Percentiles rank a stretch among this genome's conserved stretches.
Evolutionary conservation across 1,284 basidiomycete species (phyloP).

Genomic region (Malassezia globosa): DNA sequence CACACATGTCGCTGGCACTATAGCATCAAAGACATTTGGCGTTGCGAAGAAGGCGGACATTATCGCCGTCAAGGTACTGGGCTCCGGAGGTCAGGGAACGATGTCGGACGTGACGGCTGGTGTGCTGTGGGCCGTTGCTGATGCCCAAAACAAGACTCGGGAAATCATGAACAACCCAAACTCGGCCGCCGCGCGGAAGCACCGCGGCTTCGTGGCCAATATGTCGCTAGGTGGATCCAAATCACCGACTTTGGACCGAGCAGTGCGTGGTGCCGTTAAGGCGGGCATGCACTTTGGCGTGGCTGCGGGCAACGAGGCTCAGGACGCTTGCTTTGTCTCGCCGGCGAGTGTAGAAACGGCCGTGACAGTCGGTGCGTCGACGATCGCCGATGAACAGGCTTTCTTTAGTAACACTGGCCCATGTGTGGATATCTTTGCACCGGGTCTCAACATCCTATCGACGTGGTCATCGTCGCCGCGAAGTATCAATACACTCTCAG

Average conservation of each 20-base stretch:
- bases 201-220: slow-evolving; percentile 93
- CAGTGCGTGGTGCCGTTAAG: slow-evolving; percentile 74
- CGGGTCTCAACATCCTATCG: slow-evolving; percentile 62
- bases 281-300: slow-evolving; percentile 72
- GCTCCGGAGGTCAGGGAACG: slow-evolving; percentile 77
- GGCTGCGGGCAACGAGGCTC: slow-evolving; percentile 62
- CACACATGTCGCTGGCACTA: slow-evolving; percentile 59
- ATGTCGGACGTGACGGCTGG: slow-evolving; percentile 81
- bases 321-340: slow-evolving; percentile 68
- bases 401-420: slow-evolving; percentile 59
- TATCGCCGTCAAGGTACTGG: slow-evolving; percentile 93
- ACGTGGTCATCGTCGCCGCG: slow-evolving; percentile 49
- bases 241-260: slow-evolving; percentile 71
- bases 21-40: slow-evolving; percentile 67
- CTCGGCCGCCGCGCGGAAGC: slow-evolving; percentile 58
- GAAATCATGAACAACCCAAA: slow-evolving; percentile 58
- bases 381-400: slow-evolving; percentile 61
- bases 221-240: slow-evolving; percentile 96
- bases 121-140: slow-evolving; percentile 60
- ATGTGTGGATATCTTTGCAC: slow-evolving; percentile 73
- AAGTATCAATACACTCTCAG: slow-evolving; percentile 60
- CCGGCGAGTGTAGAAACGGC: slow-evolving; percentile 59
- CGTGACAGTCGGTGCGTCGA: slow-evolving; percentile 61
- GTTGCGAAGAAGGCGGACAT: slow-evolving; percentile 87
- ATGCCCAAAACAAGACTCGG: slow-evolving; percentile 54